Percentiles rank a stretch among this genome's conserved stretches.
These are phyloP conservation scores for Fraxinus floribunda DNA, from an alignment of 305 asterid species.

Conservation along the genomic window DNA sequence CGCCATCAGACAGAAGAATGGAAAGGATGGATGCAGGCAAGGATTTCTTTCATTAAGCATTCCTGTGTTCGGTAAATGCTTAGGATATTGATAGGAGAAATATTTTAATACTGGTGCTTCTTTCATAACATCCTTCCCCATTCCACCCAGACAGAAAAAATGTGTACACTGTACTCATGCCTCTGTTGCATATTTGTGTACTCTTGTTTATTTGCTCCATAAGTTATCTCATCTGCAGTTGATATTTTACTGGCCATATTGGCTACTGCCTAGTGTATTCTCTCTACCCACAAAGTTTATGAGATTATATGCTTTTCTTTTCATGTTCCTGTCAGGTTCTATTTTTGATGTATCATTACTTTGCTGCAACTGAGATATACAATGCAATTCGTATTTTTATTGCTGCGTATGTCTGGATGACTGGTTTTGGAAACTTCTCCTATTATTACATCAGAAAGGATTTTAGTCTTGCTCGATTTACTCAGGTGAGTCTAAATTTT, in stretches of 20 bases:
- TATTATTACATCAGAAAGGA: slow-evolving; percentile 92
- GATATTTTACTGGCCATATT: neutral
- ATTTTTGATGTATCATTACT: slow-evolving; percentile 94
- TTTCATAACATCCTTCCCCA: neutral
- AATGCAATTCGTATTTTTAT: slow-evolving; percentile 94
- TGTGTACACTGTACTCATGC: neutral
- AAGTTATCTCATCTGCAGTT: slow-evolving; percentile 16
- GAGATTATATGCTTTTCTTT: slow-evolving; percentile 9
- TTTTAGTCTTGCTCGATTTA: slow-evolving; percentile 88
- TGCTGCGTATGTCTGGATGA: slow-evolving; percentile 99
- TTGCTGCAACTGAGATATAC: slow-evolving; percentile 94
- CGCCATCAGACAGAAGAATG: slow-evolving; percentile 99
- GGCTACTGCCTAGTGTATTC: slow-evolving; percentile 3
- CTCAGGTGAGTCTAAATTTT: slow-evolving; percentile 60
- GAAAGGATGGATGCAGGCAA: slow-evolving; percentile 99
- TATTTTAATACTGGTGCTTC: neutral
- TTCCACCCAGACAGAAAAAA: neutral
- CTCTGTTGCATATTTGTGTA: neutral
- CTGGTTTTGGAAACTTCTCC: slow-evolving; percentile 98
- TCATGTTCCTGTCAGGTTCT: slow-evolving; percentile 59
- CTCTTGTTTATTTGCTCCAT: neutral
- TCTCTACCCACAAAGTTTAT: slow-evolving; percentile 19
- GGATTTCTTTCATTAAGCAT: slow-evolving; percentile 21
- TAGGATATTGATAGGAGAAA: neutral
- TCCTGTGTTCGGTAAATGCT: neutral